Evolutionary conservation across 345 rosid species (phyloP).

Genomic region (Passiflora organensis): DNA sequence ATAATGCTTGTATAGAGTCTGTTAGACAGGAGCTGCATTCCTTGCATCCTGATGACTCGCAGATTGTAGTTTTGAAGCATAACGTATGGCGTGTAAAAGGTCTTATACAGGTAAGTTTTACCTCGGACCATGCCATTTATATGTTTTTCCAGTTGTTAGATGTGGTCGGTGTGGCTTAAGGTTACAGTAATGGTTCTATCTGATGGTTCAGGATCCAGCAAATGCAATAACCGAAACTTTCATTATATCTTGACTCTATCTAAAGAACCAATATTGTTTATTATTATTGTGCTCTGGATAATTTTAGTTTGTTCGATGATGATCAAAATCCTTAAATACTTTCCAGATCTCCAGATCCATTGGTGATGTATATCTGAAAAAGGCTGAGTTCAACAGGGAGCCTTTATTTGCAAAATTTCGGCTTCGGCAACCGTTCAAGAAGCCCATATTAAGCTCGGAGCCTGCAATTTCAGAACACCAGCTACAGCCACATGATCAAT

Average conservation of each 20-base stretch:
- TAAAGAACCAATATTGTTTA: too few relatives aligned
- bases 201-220: too few relatives aligned
- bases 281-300: too few relatives aligned
- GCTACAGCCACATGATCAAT: constrained; percentile 60
- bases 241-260: too few relatives aligned
- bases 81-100: constrained; percentile 97
- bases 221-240: too few relatives aligned
- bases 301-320: constrained; percentile 8
- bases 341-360: constrained; percentile 75
- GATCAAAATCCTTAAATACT: background rate
- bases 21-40: constrained; percentile 77
- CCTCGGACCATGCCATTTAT: too few relatives aligned
- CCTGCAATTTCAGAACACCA: constrained; percentile 62
- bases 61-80: constrained; percentile 72
- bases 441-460: constrained; percentile 66
- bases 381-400: constrained; percentile 77
- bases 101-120: constrained; percentile 63
- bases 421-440: constrained; percentile 59
- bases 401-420: constrained; percentile 64
- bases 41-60: constrained; percentile 77
- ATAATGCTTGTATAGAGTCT: constrained; percentile 75
- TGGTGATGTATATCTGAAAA: constrained; percentile 78
- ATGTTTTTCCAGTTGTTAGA: too few relatives aligned
- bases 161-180: too few relatives aligned
- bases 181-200: too few relatives aligned